phyloP scores from a whole-genome alignment of 371 early-diverging fungal genomes.

The Funneliformis caledonium region DNA sequence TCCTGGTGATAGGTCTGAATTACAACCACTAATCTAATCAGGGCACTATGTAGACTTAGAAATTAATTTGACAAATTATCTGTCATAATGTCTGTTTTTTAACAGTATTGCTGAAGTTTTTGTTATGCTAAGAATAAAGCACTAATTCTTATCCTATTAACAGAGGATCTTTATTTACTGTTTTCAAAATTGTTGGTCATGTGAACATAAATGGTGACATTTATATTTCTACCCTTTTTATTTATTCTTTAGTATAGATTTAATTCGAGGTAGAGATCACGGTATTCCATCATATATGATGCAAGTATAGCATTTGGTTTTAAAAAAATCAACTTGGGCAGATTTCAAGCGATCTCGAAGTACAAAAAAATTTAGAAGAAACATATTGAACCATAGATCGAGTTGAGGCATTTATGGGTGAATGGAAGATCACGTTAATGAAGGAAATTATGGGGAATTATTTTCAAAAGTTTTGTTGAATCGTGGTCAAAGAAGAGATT shows the following conservation, averaged over 20 bases:
- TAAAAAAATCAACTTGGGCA: background rate
- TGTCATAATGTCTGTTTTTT: too few relatives aligned
- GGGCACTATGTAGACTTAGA: too few relatives aligned
- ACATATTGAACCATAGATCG: background rate
- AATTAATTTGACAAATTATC: too few relatives aligned
- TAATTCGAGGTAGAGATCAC: background rate
- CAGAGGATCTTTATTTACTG: too few relatives aligned
- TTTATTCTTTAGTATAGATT: background rate
- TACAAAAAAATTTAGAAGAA: background rate
- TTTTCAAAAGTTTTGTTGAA: background rate
- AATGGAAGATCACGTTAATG: conserved; percentile 14
- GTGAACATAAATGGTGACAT: too few relatives aligned
- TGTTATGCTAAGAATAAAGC: too few relatives aligned
- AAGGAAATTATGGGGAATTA: conserved; percentile 30
- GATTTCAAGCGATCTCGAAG: background rate
- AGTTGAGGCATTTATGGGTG: conserved; percentile 24
- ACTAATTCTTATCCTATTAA: too few relatives aligned
- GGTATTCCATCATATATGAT: conserved; percentile 31
- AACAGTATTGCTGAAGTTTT: too few relatives aligned
- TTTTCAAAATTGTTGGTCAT: too few relatives aligned
- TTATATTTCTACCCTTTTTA: background rate
- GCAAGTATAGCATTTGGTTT: background rate
- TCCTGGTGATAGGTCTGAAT: too few relatives aligned
- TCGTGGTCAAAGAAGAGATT: background rate
- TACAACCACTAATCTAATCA: too few relatives aligned